Percentiles rank a stretch among this genome's conserved stretches.
Evolutionary conservation across 1,139 yeast species (phyloP).

Genomic region (Debaryomyces subglobosus): DNA sequence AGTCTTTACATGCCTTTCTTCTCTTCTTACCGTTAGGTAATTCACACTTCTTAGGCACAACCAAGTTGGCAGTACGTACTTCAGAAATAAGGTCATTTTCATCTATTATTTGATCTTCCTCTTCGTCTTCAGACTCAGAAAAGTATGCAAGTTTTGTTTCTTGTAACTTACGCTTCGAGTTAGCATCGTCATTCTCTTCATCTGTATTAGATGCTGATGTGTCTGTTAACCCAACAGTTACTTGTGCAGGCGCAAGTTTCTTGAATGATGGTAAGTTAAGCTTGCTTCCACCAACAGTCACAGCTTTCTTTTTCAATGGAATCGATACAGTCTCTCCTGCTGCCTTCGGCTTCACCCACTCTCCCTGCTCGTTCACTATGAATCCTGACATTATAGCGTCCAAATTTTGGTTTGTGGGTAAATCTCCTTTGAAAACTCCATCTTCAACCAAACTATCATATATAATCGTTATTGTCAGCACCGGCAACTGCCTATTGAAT

Average conservation of each 20-base stretch:
- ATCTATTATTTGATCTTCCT: conserved; percentile 40
- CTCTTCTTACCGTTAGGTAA: conserved; percentile 62
- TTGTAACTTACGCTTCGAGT: conserved; percentile 48
- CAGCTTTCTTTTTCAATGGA: conserved; percentile 29
- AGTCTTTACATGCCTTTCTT: conserved; percentile 92
- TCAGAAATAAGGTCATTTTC: conserved; percentile 46
- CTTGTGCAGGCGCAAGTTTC: conserved; percentile 22
- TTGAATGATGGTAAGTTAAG: conserved; percentile 32
- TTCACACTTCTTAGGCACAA: conserved; percentile 53
- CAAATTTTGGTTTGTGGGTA: conserved; percentile 52
- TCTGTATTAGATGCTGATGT: conserved; percentile 41
- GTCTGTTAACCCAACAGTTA: conserved; percentile 42
- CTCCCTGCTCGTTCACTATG: conserved; percentile 36
- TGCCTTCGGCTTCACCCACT: conserved; percentile 52
- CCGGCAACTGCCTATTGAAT: conserved; percentile 44
- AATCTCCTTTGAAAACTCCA: conserved; percentile 58
- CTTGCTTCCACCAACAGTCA: conserved; percentile 9
- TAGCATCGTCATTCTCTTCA: conserved; percentile 41
- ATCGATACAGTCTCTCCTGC: conserved; percentile 27
- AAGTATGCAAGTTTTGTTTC: conserved; percentile 54
- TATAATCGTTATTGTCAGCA: conserved; percentile 43
- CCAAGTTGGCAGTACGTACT: conserved; percentile 34
- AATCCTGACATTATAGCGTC: conserved; percentile 70
- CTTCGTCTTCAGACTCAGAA: conserved; percentile 48
- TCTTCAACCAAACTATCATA: conserved; percentile 43